Conservation (phyloP, 768 basidiomycete species). For the Leccinellum rugosiceps region DNA sequence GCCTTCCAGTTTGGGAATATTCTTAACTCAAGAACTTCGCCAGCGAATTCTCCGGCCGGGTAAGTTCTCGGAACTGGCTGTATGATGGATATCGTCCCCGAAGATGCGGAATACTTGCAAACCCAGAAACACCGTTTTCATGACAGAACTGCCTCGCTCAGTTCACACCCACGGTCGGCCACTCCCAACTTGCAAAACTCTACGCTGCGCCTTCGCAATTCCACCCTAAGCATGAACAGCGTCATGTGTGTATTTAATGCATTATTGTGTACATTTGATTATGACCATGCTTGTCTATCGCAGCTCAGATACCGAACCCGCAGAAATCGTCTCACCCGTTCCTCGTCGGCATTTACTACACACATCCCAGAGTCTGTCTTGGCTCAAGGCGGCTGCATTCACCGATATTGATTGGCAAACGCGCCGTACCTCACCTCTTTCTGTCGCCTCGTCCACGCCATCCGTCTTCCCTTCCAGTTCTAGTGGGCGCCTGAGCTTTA, state of each 20-base stretch:
- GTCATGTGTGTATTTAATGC: conserved; percentile 10
- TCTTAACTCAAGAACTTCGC: not conserved
- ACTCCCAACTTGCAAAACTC: conserved; percentile 5
- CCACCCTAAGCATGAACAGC: conserved; percentile 11
- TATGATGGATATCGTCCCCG: conserved; percentile 17
- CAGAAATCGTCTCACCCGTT: conserved; percentile 59
- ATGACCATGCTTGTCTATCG: not conserved
- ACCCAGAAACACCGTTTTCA: not conserved
- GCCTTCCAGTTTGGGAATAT: conserved; percentile 6
- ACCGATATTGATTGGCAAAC: conserved; percentile 40
- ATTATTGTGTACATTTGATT: not conserved
- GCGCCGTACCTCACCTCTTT: conserved; percentile 45
- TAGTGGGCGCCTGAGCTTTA: conserved; percentile 37
- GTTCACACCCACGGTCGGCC: conserved; percentile 5
- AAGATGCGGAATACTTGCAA: conserved; percentile 8
- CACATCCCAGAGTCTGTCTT: conserved; percentile 53
- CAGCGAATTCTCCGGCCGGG: not conserved
- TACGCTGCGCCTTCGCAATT: conserved; percentile 16
- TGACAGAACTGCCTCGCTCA: conserved; percentile 15
- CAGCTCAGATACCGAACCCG: conserved; percentile 28
- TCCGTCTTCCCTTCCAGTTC: conserved; percentile 24
- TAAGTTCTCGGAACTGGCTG: not conserved
- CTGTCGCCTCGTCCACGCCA: conserved; percentile 28
- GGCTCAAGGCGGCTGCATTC: conserved; percentile 49
- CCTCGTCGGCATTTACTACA: conserved; percentile 68